These are phyloP conservation scores for Suillus americanus DNA, from an alignment of 768 basidiomycete genomes.

Conservation along the genomic window DNA sequence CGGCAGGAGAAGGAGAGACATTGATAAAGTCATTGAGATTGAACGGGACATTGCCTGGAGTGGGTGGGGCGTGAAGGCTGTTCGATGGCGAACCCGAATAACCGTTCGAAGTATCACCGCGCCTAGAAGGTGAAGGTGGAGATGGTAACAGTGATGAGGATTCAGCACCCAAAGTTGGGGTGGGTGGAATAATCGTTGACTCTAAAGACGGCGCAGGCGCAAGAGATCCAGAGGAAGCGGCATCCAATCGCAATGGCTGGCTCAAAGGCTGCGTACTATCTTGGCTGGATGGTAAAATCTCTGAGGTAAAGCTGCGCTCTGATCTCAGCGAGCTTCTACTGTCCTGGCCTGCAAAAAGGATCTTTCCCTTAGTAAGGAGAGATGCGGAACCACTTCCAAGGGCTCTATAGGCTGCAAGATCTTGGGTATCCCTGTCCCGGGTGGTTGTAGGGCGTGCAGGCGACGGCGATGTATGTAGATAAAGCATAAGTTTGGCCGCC, in stretches of 20 bases:
- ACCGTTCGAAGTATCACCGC: conserved; percentile 12
- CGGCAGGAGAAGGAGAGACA: conserved; percentile 63
- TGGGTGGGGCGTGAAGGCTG: conserved; percentile 32
- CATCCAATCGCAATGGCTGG: conserved; percentile 19
- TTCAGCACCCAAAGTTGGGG: conserved; percentile 27
- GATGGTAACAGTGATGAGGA: conserved; percentile 25
- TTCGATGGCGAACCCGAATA: conserved; percentile 9
- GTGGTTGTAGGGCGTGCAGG: conserved; percentile 63
- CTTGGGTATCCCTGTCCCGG: conserved; percentile 44
- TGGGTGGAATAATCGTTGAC: conserved; percentile 34
- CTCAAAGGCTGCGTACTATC: conserved; percentile 18
- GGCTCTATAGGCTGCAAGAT: conserved; percentile 55
- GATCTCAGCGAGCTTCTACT: conserved; percentile 26
- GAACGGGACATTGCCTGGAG: conserved; percentile 43
- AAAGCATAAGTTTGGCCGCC: conserved; percentile 84
- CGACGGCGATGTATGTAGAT: conserved; percentile 82
- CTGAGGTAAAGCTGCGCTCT: conserved; percentile 26
- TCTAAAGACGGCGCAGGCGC: conserved; percentile 29
- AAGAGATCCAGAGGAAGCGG: conserved; percentile 17
- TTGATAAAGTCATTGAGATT: conserved; percentile 74
- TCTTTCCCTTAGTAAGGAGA: conserved; percentile 62
- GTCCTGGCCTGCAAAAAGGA: conserved; percentile 56
- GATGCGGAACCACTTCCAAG: conserved; percentile 45
- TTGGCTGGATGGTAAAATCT: conserved; percentile 27
- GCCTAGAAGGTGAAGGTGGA: conserved; percentile 25